Evolutionary conservation across 441 rosid species (phyloP).

Genomic region (Melianthus villosus): DNA sequence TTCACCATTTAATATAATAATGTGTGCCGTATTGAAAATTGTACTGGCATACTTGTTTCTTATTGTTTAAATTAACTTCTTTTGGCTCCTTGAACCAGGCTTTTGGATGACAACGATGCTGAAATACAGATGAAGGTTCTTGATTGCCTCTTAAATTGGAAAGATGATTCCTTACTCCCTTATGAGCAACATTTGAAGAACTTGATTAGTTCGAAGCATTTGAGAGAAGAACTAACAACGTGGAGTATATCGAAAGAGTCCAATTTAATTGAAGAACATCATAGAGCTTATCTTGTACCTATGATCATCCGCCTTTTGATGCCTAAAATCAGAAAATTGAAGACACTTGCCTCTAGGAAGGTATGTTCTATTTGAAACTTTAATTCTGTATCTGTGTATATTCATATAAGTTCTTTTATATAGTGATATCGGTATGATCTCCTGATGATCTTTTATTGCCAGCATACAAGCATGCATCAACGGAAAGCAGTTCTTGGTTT

Average conservation of each 20-base stretch:
- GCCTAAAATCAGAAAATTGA: slow-evolving; percentile 80
- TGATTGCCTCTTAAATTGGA: slow-evolving; percentile 75
- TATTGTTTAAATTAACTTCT: slow-evolving; percentile 7
- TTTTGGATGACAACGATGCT: slow-evolving; percentile 78
- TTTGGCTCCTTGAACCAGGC: slow-evolving; percentile 31
- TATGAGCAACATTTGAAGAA: slow-evolving; percentile 68
- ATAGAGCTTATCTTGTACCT: slow-evolving; percentile 50
- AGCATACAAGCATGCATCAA: slow-evolving; percentile 68
- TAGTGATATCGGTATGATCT: too few species aligned
- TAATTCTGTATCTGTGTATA: background rate
- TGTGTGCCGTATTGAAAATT: background rate
- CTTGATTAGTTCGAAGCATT: slow-evolving; percentile 48
- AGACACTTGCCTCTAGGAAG: slow-evolving; percentile 75
- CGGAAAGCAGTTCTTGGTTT: slow-evolving; percentile 79
- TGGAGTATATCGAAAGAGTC: slow-evolving; percentile 75
- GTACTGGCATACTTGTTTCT: background rate
- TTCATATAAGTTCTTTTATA: too few species aligned
- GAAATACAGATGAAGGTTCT: slow-evolving; percentile 66
- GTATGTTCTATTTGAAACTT: slow-evolving; percentile 18
- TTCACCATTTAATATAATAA: background rate
- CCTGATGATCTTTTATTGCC: slow-evolving; percentile 9
- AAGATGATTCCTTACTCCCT: slow-evolving; percentile 57
- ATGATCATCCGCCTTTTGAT: slow-evolving; percentile 50
- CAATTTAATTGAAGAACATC: slow-evolving; percentile 36
- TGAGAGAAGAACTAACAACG: slow-evolving; percentile 79